Base-by-base conservation (phyloP, 495 filamentous ascomycete species). In the Umbilicaria muhlenbergii region DNA sequence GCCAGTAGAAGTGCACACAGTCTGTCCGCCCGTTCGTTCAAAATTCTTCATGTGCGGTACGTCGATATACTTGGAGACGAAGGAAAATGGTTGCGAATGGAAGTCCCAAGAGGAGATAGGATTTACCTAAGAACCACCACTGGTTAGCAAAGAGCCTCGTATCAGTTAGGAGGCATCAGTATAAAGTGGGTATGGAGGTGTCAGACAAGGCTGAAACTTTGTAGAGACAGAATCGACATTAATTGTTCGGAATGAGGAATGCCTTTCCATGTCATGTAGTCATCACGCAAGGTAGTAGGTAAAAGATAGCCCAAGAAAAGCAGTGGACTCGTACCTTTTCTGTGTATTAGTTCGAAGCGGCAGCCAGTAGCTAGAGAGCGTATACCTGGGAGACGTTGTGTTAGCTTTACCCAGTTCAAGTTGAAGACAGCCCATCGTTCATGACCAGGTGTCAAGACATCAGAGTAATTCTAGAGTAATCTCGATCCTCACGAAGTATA, bases 191-290 rank as follows among this genome's bases (percentile, higher is more conserved):
- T 37, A 46, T 42, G 39, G 48, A 49, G 51, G 69, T 28, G 24
- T 93, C 87, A 94, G 86, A 93, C 87, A 93, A 93, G 87, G 87
- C 86, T 93, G 87, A 94, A 92, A 93, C 86, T 82, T 80, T 58
- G 54, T 61, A 71, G 60, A 66, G 76, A 84, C 78, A 75, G 72
- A 72, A 72, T 92, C 86, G 70, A 89, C 85, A 92, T 79, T 56
- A 58, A 77, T 62, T 75, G 67, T 92, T 93, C 78, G 73, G 87
- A 71, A 82, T 80, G 87, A 94, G 87, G 87, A 93, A 93, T 93
- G 84, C 87, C 83, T 86, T 77, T 80, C 76, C 77, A 69, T 80
- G 78, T 87, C 72, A 68, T 67, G 71, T 74, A 62, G 77, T 94
- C 86, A 94, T 91, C 81, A 91, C 67, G 51, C 57, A 64, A 71